Conservation (phyloP, 495 filamentous ascomycete genomes). For the Ramalina peruviana region DNA sequence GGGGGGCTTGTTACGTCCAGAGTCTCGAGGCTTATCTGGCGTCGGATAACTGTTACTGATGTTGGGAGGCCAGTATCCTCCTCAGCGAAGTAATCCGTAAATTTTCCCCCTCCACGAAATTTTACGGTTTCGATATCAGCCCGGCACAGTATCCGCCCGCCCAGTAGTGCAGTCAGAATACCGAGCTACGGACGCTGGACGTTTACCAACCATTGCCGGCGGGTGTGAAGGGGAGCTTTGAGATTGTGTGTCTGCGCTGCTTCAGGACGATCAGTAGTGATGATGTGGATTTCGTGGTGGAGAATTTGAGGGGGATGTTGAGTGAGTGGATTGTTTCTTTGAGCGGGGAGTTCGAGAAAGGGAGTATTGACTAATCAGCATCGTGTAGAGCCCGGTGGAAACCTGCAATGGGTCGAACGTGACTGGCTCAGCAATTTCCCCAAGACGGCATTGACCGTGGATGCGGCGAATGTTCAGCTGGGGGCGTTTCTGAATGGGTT, state of each 20-base stretch:
- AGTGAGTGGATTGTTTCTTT: slow-evolving; percentile 2
- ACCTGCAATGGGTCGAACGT: slow-evolving; percentile 7
- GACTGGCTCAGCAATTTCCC: slow-evolving; percentile 9
- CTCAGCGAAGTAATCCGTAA: not conserved
- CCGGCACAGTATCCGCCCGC: not conserved
- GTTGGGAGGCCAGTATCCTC: not conserved
- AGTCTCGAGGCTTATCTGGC: too few species aligned
- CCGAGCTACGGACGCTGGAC: slow-evolving; percentile 3
- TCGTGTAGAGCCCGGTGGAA: slow-evolving; percentile 3
- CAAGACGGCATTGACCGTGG: not conserved
- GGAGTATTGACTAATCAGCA: not conserved
- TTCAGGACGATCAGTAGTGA: slow-evolving; percentile 4
- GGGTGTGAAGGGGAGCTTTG: not conserved
- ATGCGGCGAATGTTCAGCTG: slow-evolving; percentile 3
- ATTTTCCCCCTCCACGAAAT: not conserved
- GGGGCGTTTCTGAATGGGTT: not conserved
- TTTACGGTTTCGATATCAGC: slow-evolving; percentile 7
- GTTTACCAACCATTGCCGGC: slow-evolving; percentile 3
- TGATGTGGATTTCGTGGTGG: not conserved
- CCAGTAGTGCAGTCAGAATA: not conserved
- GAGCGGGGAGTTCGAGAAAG: not conserved
- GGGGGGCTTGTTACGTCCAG: too few species aligned
- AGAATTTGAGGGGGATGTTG: slow-evolving; percentile 5
- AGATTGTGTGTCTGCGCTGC: slow-evolving; percentile 3
- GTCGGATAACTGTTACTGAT: too few species aligned